These are phyloP conservation scores for Escovopsis weberi DNA, from an alignment of 2,329 filamentous ascomycete genomes.

Conservation along the genomic window DNA sequence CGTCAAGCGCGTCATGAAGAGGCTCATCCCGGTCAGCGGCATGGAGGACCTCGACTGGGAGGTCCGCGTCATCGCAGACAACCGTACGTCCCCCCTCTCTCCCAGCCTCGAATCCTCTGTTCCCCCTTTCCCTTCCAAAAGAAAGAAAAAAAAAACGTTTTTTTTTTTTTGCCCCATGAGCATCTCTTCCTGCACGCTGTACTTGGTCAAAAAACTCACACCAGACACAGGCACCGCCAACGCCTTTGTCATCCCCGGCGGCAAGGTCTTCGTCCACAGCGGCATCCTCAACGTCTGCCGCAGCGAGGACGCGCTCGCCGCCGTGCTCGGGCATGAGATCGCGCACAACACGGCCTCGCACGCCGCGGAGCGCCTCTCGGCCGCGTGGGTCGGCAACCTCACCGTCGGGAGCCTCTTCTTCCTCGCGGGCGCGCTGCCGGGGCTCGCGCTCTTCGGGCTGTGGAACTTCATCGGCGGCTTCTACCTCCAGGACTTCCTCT, in stretches of 20 bases:
- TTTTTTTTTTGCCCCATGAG: too few relatives aligned
- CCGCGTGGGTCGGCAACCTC: slow-evolving; percentile 36
- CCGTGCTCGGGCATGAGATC: slow-evolving; percentile 68
- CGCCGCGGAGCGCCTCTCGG: slow-evolving; percentile 46
- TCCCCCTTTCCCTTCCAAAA: too few relatives aligned
- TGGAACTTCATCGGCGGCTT: slow-evolving; percentile 30
- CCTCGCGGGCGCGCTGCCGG: slow-evolving; percentile 29
- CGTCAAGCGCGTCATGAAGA: slow-evolving; percentile 50
- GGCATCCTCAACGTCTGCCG: slow-evolving; percentile 55
- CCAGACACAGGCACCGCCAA: slow-evolving; percentile 38
- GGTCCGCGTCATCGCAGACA: slow-evolving; percentile 58
- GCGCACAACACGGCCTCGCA: slow-evolving; percentile 62
- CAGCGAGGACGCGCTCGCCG: slow-evolving; percentile 55
- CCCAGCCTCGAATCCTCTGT: not conserved
- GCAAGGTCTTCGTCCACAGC: slow-evolving; percentile 67
- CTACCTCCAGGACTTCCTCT: slow-evolving; percentile 44
- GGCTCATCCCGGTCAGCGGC: slow-evolving; percentile 53
- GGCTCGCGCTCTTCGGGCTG: slow-evolving; percentile 22
- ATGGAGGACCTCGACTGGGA: slow-evolving; percentile 50
- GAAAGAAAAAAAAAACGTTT: too few relatives aligned
- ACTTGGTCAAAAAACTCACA: too few relatives aligned
- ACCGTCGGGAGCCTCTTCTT: slow-evolving; percentile 35
- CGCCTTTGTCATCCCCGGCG: slow-evolving; percentile 64
- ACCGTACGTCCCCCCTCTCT: slow-evolving; percentile 18
- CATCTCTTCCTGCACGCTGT: too few relatives aligned